phyloP scores from a whole-genome alignment of 1,284 basidiomycete genomes.

The Apiotrichum sp. region DNA sequence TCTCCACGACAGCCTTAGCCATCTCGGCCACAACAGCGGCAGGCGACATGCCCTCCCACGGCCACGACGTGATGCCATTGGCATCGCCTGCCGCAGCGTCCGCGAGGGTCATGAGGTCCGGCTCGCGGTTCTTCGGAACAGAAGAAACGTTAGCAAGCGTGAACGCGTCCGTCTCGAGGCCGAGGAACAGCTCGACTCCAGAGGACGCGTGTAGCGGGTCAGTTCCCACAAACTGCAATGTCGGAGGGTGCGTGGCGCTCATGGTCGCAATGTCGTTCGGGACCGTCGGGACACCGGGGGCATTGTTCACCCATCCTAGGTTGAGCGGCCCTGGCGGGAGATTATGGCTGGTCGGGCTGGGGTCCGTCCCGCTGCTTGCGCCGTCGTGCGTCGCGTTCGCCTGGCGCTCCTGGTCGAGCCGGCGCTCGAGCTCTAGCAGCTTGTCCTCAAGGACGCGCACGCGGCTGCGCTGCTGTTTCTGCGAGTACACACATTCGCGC shows the following conservation, averaged over 20 bases:
- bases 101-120: conserved; percentile 46
- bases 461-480: conserved; percentile 41
- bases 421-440: conserved; percentile 38
- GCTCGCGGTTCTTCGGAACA: conserved; percentile 11
- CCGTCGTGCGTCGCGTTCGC: background rate
- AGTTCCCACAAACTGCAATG: background rate
- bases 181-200: background rate
- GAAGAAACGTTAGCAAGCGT: conserved; percentile 6
- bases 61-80: background rate
- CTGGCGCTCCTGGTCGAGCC: conserved; percentile 14
- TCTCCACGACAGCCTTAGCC: conserved; percentile 26
- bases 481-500: conserved; percentile 41
- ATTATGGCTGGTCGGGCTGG: background rate
- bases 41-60: conserved; percentile 30
- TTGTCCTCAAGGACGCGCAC: conserved; percentile 42
- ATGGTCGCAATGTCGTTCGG: background rate
- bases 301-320: background rate
- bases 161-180: conserved; percentile 2
- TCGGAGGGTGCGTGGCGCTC: background rate
- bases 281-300: background rate
- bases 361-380: background rate
- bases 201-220: background rate
- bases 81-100: conserved; percentile 40
- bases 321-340: background rate
- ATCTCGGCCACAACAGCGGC: conserved; percentile 28